Base-by-base conservation (phyloP, 208 protist species). In the Crithidia acanthocephali region DNA sequence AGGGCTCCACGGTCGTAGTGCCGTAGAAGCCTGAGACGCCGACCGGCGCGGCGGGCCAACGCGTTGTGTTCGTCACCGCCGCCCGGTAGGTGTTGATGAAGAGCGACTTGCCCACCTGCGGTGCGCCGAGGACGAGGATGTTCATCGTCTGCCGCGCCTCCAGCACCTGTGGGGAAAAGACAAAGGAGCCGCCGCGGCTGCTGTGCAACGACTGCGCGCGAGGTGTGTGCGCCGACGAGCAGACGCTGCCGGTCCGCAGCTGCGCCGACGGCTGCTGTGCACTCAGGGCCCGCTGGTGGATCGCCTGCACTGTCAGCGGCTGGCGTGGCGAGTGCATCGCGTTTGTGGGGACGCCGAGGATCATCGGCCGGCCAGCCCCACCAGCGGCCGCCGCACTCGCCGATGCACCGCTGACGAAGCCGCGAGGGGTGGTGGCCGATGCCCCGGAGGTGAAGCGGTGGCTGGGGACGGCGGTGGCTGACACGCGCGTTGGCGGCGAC, bases 11-110 rank as follows among this genome's bases (percentile, higher is more conserved):
- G 0, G 79, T 84, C 13, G 83, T 90, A 2, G 91, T 95, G 25
- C 91, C 91, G 70, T 87, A 88, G 75, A 85, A 90, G 15, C 91
- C 91, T 67, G 86, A 91, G 44, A 89, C 82, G 13, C 91, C 91
- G 10, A 93, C 88, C 1, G 88, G 84, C 7, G 91, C 91, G 0
- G 85, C 74, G 0, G 87, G 91, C 91, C 91, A 95, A 44, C 83
- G 85, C 56, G 57, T 79, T 67, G 80, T 82, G 32, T 80, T 82
- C 35, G 80, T 88, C 40, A 92, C 81, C 5, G 81, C 79, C 1
- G 81, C 76, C 7, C 91, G 81, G 52, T 88, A 93, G 32, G 74
- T 70, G 68, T 95, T 95, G 65, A 95, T 83, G 37, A 95, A 87
- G 18, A 79, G 83, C 15, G 87, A 93, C 55, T 95, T 95, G 22